phyloP scores from a whole-genome alignment of 2,329 filamentous ascomycete species.

The Cladosporium austrohemisphaericum region DNA sequence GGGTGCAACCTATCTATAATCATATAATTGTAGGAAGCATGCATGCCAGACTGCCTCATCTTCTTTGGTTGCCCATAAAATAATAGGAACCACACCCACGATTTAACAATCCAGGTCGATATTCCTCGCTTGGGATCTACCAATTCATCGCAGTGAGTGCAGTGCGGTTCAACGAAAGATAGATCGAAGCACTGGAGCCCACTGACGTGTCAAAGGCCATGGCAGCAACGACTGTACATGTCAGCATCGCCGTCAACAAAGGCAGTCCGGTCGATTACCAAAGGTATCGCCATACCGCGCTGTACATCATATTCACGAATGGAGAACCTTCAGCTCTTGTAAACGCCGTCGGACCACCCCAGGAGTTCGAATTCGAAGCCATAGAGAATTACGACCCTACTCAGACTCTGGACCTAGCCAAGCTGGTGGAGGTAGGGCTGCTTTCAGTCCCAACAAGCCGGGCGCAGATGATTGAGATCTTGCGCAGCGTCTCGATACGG shows the following conservation, averaged over 20 bases:
- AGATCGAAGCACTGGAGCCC: no score
- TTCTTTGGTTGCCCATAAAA: no score
- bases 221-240: not conserved
- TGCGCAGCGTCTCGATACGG: constrained; percentile 13
- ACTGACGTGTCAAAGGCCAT: not conserved
- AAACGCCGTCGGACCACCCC: constrained; percentile 9
- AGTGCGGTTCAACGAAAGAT: no score
- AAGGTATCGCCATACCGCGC: constrained; percentile 17
- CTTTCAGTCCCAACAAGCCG: constrained; percentile 1
- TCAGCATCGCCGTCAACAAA: constrained; percentile 15
- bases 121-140: no score
- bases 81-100: no score
- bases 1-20: no score
- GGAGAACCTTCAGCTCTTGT: not conserved
- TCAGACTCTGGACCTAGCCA: not conserved
- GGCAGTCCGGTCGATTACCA: constrained; percentile 16
- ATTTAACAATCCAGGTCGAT: no score
- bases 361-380: constrained; percentile 14
- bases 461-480: not conserved
- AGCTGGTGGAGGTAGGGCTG: constrained; percentile 10
- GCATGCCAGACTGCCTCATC: no score
- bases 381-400: not conserved
- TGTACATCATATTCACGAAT: constrained; percentile 16
- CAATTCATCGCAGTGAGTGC: no score
- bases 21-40: no score